Evolutionary conservation across 2,329 filamentous ascomycete species (phyloP), one percentile per base, ranked within the genome.

Genomic region (Fusarium fujikuroi): DNA sequence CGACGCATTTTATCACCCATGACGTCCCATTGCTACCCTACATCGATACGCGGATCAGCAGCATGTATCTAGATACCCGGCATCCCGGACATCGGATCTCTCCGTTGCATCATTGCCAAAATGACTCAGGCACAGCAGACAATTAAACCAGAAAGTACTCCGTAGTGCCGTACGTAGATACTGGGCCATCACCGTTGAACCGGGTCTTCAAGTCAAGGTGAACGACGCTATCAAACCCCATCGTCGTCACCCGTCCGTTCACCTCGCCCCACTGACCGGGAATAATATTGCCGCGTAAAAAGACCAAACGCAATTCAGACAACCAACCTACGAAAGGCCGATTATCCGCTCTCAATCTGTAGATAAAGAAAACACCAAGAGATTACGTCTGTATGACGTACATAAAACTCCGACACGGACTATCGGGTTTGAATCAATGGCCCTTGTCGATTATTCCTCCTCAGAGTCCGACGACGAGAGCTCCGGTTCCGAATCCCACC

Each of bases 381-480:
- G 21, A 53, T 36, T 61, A 46, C 56, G 50, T 46, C 50, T 54
- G 14, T 47, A 66, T 60, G 56, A 66, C 66, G 58, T 60, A 40
- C 28, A 25, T 60, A 28, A 36, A n/a, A 16, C 16, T 42, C 44
- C 39, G 39, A 58, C 56, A 46, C 46, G 34, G 37, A 30, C 39
- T 43, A 58, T 34, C 60, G 39, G 47, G 25, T 19, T 53, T 53
- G 25, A 19, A 25, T 25, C 46, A 50, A 92, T 92, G 90, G 83
- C 85, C 62, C 85, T 93, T 39, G 91, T 93, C 72, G 86, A 90
- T 75, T 94, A 95, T 80, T 80, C 80, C 15, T 75, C 77, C 36
- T 80, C 76, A 19, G 73, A 72, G 42, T 77, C 75, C 25, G 68
- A 66, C 32, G 69, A 74, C 47, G 68, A 61, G 25, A 58, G 34